Evolutionary conservation across 78 protist species (phyloP), one percentile per base, ranked within the genome.

Genomic region (Bigelowiella natans): DNA sequence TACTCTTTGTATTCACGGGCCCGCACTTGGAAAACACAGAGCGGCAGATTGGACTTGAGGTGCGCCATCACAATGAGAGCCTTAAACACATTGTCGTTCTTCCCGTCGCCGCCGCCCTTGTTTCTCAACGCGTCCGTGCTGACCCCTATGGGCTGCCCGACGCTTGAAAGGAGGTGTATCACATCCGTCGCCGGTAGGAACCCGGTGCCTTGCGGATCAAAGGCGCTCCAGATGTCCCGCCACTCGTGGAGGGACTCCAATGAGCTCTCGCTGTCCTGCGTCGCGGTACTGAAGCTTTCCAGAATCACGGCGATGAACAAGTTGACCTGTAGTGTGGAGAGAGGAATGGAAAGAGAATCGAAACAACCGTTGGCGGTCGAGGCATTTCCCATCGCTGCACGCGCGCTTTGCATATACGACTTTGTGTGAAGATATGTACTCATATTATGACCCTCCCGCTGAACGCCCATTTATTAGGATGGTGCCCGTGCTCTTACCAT

Each of bases 241-340:
- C 86, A 83, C 86, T 7, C 11, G 73, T 51, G 73, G 34, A 51
- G 73, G 11, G 2, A 2, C 86, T 28, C 86, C 39, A 31, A 31
- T 34, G 86, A 29, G 37, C 7, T 2, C 86, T 87, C 89, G 40
- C 83, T 40, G n/a, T n/a, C n/a, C n/a, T n/a, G n/a, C n/a, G n/a
- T n/a, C n/a, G n/a, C n/a, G n/a, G n/a, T n/a, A n/a, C n/a, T n/a
- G 38, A 31, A 87, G 89, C 28, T 11, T 39, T 89, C 91, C 39
- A 89, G 91, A 64, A 89, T 82, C 30, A 89, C 91, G 36, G 91
- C 91, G 40, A 89, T 64, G 39, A 89, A 40, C 37, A 89, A 29
- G 39, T 89, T 89, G n/a, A n/a, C n/a, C n/a, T n/a, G n/a, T n/a
- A n/a, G n/a, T n/a, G n/a, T n/a, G n/a, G n/a, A n/a, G n/a, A n/a